Conservation (phyloP, 2,329 filamentous ascomycete species). For the Calonectria hawksworthii region DNA sequence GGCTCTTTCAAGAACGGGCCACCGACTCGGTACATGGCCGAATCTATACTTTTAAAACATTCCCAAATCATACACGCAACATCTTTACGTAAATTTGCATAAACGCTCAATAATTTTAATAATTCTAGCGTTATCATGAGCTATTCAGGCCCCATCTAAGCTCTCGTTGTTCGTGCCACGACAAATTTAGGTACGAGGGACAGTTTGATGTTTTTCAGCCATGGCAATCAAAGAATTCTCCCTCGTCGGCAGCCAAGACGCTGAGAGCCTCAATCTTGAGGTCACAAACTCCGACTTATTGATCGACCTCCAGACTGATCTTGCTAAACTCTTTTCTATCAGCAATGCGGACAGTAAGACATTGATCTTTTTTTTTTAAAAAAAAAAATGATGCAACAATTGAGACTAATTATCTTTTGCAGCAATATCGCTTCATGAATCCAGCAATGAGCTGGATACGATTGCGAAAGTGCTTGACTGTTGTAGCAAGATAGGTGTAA, state of each 20-base stretch:
- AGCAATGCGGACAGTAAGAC: neutral
- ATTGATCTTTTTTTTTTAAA: neutral
- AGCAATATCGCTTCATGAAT: neutral
- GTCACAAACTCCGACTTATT: neutral
- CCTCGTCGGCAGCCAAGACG: neutral
- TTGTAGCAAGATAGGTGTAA: neutral
- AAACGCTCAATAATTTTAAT: neutral
- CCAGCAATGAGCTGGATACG: neutral
- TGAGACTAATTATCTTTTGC: neutral
- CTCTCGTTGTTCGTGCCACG: neutral
- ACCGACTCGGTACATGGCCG: neutral
- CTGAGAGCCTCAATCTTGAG: neutral
- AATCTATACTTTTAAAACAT: neutral
- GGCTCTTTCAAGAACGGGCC: neutral
- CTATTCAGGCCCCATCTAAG: neutral
- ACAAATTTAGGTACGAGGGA: neutral
- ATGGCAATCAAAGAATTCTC: neutral
- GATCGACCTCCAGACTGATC: neutral
- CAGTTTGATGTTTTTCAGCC: neutral
- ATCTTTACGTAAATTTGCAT: neutral
- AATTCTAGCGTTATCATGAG: neutral
- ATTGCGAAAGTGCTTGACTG: neutral
- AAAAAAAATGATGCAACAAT: neutral
- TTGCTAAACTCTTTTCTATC: neutral
- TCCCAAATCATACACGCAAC: neutral